Conservation (phyloP, 805 yeast genomes). For the Cyberlindnera nakhonratchasimensis region DNA sequence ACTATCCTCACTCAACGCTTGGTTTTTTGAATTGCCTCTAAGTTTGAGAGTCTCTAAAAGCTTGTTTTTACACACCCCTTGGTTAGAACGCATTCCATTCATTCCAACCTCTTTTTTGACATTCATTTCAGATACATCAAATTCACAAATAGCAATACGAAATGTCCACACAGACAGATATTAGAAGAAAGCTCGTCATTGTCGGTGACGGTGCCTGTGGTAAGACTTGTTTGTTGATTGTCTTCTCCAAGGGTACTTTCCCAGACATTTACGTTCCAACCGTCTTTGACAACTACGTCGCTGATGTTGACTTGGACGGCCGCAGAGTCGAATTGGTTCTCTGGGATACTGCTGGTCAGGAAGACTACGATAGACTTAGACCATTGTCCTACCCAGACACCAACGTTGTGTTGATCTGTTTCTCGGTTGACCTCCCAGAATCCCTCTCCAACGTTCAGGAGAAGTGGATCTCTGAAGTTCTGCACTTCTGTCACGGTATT, state of each 20-base stretch:
- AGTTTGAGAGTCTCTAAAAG: no score
- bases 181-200: constrained; percentile 80
- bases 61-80: not conserved
- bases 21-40: no score
- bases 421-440: constrained; percentile 87
- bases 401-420: constrained; percentile 87
- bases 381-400: constrained; percentile 92
- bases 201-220: constrained; percentile 99
- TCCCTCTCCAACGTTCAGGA: constrained; percentile 91
- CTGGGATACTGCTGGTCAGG: constrained; percentile 99
- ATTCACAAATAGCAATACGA: constrained; percentile 2
- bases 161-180: constrained; percentile 31
- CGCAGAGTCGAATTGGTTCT: constrained; percentile 89
- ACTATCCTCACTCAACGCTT: no score
- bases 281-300: constrained; percentile 95
- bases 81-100: not conserved
- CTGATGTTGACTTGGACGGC: constrained; percentile 90
- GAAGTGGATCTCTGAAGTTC: constrained; percentile 92
- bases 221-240: constrained; percentile 87
- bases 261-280: constrained; percentile 96
- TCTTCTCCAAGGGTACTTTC: constrained; percentile 81
- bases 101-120: not conserved
- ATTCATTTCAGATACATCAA: not conserved
- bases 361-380: constrained; percentile 91
- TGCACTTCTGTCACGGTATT: constrained; percentile 91